A percentile compares a stretch with the other conserved stretches of the same genome.
phyloP scores from a whole-genome alignment of 768 basidiomycete genomes.

The Rhodosporidiobolus odoratus region DNA sequence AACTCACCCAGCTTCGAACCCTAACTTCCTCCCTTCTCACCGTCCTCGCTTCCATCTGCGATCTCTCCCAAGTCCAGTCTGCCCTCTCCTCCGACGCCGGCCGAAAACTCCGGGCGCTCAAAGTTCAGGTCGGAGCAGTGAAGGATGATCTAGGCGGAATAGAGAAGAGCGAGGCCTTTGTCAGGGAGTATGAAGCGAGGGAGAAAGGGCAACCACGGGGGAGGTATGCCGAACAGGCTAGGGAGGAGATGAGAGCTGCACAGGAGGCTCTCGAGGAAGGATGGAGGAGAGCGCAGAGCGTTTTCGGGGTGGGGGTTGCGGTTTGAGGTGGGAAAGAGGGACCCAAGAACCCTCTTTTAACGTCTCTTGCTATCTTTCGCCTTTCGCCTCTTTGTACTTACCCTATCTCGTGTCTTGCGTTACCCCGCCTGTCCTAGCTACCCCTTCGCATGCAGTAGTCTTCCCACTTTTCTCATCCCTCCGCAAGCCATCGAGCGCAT shows the following conservation, averaged over 20 bases:
- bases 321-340: not conserved
- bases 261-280: slow-evolving; percentile 4
- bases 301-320: not conserved
- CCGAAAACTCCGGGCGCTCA: slow-evolving; percentile 71
- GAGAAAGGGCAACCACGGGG: not conserved
- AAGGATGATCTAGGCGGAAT: slow-evolving; percentile 7
- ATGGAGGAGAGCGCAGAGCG: slow-evolving; percentile 1
- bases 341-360: not conserved
- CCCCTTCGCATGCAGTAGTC: not conserved
- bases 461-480: not conserved
- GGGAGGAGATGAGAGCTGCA: slow-evolving; percentile 7
- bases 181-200: slow-evolving; percentile 8
- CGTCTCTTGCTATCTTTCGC: not conserved
- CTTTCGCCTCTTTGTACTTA: not conserved
- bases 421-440: not conserved
- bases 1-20: slow-evolving; percentile 65
- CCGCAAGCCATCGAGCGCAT: not conserved
- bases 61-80: slow-evolving; percentile 81
- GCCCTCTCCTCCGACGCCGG: slow-evolving; percentile 80
- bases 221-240: not conserved
- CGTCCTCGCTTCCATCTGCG: slow-evolving; percentile 70
- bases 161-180: slow-evolving; percentile 16
- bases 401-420: not conserved
- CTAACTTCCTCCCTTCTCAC: slow-evolving; percentile 69
- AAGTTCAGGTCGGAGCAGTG: not conserved